These are phyloP conservation scores for Trypanosoma theileri DNA, from an alignment of 208 protist species.

Conservation along the genomic window DNA sequence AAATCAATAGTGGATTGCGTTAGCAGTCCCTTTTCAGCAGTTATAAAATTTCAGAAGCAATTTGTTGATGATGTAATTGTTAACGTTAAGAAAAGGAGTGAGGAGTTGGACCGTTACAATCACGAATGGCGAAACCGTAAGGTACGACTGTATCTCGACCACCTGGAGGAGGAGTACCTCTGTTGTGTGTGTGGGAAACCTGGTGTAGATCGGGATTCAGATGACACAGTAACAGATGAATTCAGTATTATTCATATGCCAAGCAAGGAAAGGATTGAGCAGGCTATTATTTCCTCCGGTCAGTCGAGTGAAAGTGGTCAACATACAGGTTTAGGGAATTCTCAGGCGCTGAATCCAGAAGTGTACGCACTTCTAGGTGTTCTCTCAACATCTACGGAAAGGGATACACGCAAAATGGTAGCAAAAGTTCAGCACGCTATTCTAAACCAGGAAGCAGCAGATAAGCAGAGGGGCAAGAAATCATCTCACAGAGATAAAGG, in stretches of 20 bases:
- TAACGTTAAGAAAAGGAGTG: slow-evolving; percentile 56
- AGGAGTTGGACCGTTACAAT: slow-evolving; percentile 44
- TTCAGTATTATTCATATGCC: slow-evolving; percentile 67
- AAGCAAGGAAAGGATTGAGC: slow-evolving; percentile 31
- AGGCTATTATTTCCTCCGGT: slow-evolving; percentile 15
- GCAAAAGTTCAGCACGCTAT: slow-evolving; percentile 18
- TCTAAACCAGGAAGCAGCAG: slow-evolving; percentile 34
- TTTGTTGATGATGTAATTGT: slow-evolving; percentile 79
- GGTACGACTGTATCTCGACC: slow-evolving; percentile 71
- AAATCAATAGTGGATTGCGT: slow-evolving; percentile 38
- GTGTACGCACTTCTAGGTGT: neutral
- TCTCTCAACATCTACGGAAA: neutral
- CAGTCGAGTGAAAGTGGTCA: neutral
- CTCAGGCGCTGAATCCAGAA: neutral
- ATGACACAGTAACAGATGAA: slow-evolving; percentile 55
- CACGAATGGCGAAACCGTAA: slow-evolving; percentile 62
- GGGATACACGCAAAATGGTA: slow-evolving; percentile 14
- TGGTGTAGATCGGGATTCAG: slow-evolving; percentile 61
- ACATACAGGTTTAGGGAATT: neutral
- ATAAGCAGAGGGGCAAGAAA: slow-evolving; percentile 17
- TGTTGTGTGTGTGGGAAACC: slow-evolving; percentile 80
- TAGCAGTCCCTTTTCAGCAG: slow-evolving; percentile 55
- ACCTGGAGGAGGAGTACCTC: slow-evolving; percentile 76
- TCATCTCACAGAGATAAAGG: slow-evolving; percentile 69
- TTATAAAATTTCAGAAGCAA: slow-evolving; percentile 71